These are phyloP conservation scores for Dactylellina cionopaga DNA, from an alignment of 2,329 filamentous ascomycete species.

Conservation along the genomic window DNA sequence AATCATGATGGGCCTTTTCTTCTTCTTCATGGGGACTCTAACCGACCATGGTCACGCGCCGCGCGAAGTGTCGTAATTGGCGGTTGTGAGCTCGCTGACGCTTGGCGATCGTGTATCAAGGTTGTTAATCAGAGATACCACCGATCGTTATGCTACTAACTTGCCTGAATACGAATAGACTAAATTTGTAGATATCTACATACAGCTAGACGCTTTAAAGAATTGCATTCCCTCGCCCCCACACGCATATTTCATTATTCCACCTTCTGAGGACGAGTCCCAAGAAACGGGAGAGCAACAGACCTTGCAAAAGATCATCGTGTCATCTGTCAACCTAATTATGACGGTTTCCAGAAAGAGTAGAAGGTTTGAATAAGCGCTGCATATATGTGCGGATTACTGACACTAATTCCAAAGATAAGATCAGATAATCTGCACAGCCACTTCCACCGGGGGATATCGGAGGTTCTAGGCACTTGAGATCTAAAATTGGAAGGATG, in stretches of 20 bases:
- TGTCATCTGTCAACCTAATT: slow-evolving; percentile 16
- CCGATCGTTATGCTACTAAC: slow-evolving; percentile 9
- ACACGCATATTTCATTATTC: too few species aligned
- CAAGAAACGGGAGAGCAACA: too few species aligned
- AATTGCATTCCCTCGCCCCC: too few species aligned
- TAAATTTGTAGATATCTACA: slow-evolving; percentile 9
- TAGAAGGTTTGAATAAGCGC: slow-evolving; percentile 5
- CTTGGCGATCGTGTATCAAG: slow-evolving; percentile 33
- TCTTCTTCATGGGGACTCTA: not conserved
- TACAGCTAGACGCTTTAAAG: too few species aligned
- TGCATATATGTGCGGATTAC: not conserved
- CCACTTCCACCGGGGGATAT: too few species aligned
- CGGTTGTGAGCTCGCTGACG: slow-evolving; percentile 16
- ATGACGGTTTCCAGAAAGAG: not conserved
- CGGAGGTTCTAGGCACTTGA: not conserved
- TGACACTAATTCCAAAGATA: slow-evolving; percentile 4
- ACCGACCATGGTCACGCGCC: slow-evolving; percentile 32
- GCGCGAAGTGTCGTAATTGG: slow-evolving; percentile 37
- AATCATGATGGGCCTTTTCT: not conserved
- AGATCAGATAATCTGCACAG: slow-evolving; percentile 14
- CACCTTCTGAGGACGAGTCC: too few species aligned
- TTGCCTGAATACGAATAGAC: slow-evolving; percentile 27
- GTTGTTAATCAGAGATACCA: not conserved
- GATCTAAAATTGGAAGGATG: not conserved
- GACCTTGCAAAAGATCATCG: too few species aligned